Conservation (phyloP, 208 protist genomes). For the Endotrypanum monterogeii region DNA sequence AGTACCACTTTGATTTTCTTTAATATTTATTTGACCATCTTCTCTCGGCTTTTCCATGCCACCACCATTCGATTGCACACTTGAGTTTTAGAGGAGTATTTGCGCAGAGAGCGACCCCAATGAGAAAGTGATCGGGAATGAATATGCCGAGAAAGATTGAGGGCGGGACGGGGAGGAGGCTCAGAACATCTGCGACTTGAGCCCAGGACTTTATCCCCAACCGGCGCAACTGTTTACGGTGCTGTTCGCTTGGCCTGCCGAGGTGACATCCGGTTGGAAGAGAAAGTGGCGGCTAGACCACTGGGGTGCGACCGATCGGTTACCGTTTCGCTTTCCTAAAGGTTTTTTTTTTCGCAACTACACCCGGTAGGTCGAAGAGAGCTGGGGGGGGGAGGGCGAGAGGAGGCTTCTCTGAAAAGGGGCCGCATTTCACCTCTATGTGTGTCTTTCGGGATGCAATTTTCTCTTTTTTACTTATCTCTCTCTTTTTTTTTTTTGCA, state of each 20-base stretch:
- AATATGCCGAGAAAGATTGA: too few species aligned
- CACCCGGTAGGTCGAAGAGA: too few species aligned
- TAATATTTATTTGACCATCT: not conserved
- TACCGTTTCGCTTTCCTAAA: not conserved
- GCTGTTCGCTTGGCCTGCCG: not conserved
- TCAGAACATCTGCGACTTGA: not conserved
- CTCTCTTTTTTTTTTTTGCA: not conserved
- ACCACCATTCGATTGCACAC: not conserved
- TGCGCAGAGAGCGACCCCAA: not conserved
- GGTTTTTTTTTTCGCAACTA: too few species aligned
- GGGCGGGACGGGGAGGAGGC: not conserved
- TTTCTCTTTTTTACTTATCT: not conserved
- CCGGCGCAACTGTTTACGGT: not conserved
- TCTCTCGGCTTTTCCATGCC: not conserved
- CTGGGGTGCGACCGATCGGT: not conserved
- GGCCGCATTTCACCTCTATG: not conserved
- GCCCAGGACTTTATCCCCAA: not conserved
- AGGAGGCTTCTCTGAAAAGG: not conserved
- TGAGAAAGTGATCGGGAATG: too few species aligned
- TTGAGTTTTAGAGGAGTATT: not conserved
- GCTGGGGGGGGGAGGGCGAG: not conserved
- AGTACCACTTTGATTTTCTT: not conserved
- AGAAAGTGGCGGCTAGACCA: not conserved
- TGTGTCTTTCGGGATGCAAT: not conserved
- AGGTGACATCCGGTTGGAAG: not conserved